Evolutionary conservation across 768 basidiomycete species (phyloP), one percentile per base, ranked within the genome.

Genomic region (Omphalotus guepiniiformis): DNA sequence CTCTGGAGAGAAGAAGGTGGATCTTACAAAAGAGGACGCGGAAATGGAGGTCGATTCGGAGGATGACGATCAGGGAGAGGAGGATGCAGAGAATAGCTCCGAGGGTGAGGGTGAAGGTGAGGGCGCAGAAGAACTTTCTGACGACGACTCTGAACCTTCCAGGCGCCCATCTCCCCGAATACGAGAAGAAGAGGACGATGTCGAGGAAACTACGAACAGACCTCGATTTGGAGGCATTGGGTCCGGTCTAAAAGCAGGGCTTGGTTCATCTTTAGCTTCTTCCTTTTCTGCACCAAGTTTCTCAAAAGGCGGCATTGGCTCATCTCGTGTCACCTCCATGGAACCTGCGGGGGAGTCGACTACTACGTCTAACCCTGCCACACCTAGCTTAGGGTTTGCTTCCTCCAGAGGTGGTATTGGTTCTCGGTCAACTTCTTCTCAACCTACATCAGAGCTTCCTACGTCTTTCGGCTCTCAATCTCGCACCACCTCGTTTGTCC

Each of bases 151-250:
- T 57, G 74, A 72, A 59, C 65, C 74, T 27, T 78, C 82, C 50
- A 75, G 70, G 58, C 68, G 74, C 22, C 71, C 78, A 4, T 80
- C 81, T 55, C 80, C 81, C 39, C 71, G 77, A n/a, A 65, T 79
- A 29, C 73, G 70, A 18, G 75, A 74, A 35, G 72, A 75, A 18
- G 75, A 78, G 11, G 76, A 66, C 34, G 67, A 68, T 23, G 66
- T 78, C 23, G 71, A 76, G 21, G 68, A 65, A 65, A 45, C 54
- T 53, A 19, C 50, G 58, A 44, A 55, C 55, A 78, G 76, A 4
- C 63, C 62, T 22, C 57, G 59, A 36, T 63, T 55, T 32, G 55
- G 59, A 16, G 48, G 57, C 32, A 54, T 57, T 32, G 52, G 59
- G 7, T 50, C 55, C 22, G 26, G 40, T 5, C 13, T 29, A 21